A percentile compares a stretch with the other conserved stretches of the same genome.
These are phyloP conservation scores for Conticribra guillardii DNA, from an alignment of 108 stramenopile genomes.

Conservation along the genomic window DNA sequence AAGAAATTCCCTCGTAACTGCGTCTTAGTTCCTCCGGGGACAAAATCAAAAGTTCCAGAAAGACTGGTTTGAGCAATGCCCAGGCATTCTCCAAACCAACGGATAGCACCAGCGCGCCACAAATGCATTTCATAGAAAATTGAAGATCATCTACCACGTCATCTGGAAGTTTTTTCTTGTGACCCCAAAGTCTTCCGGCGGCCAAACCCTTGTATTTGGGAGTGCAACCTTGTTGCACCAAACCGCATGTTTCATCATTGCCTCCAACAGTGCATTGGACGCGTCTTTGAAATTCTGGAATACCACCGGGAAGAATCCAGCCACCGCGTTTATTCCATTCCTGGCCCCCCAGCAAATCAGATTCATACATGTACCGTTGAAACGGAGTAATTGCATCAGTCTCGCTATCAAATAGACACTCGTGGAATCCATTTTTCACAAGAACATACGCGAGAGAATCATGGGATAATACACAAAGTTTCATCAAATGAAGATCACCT, in stretches of 20 bases:
- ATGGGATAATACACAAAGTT: slow-evolving; percentile 27
- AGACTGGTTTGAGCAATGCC: slow-evolving; percentile 40
- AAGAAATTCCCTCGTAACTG: slow-evolving; percentile 14
- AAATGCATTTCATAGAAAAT: slow-evolving; percentile 62
- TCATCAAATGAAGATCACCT: slow-evolving; percentile 53
- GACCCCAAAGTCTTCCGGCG: slow-evolving; percentile 58
- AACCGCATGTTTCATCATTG: neutral
- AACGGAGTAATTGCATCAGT: slow-evolving; percentile 21
- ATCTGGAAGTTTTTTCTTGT: slow-evolving; percentile 34
- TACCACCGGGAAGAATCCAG: slow-evolving; percentile 44
- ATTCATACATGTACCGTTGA: slow-evolving; percentile 13
- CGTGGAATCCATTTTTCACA: slow-evolving; percentile 50
- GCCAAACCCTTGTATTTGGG: slow-evolving; percentile 56
- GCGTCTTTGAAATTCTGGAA: slow-evolving; percentile 35
- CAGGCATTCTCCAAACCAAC: slow-evolving; percentile 57
- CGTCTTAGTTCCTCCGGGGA: slow-evolving; percentile 52
- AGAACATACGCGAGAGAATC: slow-evolving; percentile 63
- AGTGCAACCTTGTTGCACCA: neutral
- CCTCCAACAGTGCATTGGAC: neutral
- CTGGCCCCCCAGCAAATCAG: slow-evolving; percentile 43
- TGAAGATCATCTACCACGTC: slow-evolving; percentile 46
- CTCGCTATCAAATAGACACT: slow-evolving; percentile 55
- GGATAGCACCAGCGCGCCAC: slow-evolving; percentile 59
- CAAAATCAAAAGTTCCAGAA: slow-evolving; percentile 54
- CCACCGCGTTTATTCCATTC: slow-evolving; percentile 38